Percentiles rank a stretch among this genome's conserved stretches.
Conservation (phyloP, 2,329 filamentous ascomycete genomes). For the Lachnellula subtilissima region DNA sequence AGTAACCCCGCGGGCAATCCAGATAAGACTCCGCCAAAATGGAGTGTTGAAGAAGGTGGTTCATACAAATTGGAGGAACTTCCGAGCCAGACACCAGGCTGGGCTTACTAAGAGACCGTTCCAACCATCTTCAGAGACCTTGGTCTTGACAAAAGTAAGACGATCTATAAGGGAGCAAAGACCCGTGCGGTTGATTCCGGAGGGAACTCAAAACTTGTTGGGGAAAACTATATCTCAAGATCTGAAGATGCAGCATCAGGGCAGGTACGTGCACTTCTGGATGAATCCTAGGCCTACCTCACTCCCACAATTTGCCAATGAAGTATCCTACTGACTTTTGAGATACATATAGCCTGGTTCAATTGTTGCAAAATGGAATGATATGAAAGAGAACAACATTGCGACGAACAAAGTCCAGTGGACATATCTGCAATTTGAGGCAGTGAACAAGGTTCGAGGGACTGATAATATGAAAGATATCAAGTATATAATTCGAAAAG, state of each 20-base stretch:
- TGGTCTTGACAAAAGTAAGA: not conserved
- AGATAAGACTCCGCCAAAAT: not conserved
- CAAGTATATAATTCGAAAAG: not conserved
- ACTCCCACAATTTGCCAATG: not conserved
- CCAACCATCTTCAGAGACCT: not conserved
- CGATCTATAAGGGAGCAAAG: not conserved
- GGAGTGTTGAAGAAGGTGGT: not conserved
- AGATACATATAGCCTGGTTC: not conserved
- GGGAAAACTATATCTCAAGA: not conserved
- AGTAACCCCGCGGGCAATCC: not conserved
- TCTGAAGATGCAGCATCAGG: not conserved
- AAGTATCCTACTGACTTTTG: not conserved
- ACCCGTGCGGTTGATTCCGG: not conserved
- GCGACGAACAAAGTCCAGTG: not conserved
- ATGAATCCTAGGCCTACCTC: not conserved
- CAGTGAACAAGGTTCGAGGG: not conserved
- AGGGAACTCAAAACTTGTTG: not conserved
- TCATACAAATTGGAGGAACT: not conserved
- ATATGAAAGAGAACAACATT: slow-evolving; percentile 2
- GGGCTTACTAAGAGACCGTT: not conserved
- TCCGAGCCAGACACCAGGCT: not conserved
- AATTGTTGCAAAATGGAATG: not conserved
- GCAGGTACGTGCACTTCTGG: too few species aligned
- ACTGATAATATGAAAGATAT: not conserved
- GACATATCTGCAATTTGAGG: not conserved